Evolutionary conservation across 2,329 filamentous ascomycete genomes (phyloP).

Genomic region (Diaporthe caulivora): DNA sequence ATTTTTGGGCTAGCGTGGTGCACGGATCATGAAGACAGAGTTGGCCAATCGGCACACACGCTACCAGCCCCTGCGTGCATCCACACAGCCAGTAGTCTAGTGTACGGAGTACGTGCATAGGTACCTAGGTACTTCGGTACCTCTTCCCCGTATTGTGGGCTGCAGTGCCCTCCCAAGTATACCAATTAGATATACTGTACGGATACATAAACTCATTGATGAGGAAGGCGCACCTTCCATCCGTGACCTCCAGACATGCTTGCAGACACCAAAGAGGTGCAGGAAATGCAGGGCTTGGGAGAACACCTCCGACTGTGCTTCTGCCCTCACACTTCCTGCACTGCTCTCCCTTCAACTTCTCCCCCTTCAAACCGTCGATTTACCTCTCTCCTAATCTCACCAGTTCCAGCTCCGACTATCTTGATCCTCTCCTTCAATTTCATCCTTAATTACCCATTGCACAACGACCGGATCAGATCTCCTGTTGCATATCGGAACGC

Average conservation of each 20-base stretch:
- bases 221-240: background rate
- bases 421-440: background rate
- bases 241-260: background rate
- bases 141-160: background rate
- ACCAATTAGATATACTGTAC: background rate
- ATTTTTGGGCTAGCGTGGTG: constrained; percentile 11
- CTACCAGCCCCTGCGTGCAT: background rate
- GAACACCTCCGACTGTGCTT: background rate
- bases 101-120: background rate
- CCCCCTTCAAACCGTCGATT: no score
- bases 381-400: no score
- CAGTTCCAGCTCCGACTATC: background rate
- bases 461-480: background rate
- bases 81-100: background rate
- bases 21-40: constrained; percentile 1
- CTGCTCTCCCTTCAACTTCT: no score
- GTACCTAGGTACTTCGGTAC: background rate
- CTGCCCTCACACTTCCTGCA: background rate
- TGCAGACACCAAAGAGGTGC: background rate
- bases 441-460: no score
- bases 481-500: no score
- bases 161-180: background rate
- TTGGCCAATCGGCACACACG: background rate
- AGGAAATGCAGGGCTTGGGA: background rate
- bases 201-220: background rate